Evolutionary conservation across 345 rosid species (phyloP).

Genomic region (Lepidium aucheri): DNA sequence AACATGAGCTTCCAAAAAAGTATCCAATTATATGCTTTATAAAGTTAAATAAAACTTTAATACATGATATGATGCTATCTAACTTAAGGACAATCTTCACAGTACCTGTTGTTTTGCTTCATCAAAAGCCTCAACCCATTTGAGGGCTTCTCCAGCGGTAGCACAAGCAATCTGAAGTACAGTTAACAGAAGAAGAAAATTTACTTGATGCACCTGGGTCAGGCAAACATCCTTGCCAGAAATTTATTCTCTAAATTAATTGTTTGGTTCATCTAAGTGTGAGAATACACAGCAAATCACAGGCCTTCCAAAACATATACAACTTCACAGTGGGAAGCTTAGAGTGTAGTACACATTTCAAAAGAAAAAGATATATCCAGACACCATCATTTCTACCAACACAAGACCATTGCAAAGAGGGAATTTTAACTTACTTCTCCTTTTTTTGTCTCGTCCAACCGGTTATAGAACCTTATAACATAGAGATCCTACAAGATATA

Average conservation of each 20-base stretch:
- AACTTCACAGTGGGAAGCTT: background rate
- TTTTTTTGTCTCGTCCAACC: conserved; percentile 76
- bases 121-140: conserved; percentile 96
- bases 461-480: conserved; percentile 59
- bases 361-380: background rate
- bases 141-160: conserved; percentile 74
- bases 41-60: background rate
- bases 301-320: background rate
- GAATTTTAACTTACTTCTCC: conserved; percentile 67
- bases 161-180: conserved; percentile 85
- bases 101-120: conserved; percentile 94
- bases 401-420: conserved; percentile 2
- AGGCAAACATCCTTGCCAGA: background rate
- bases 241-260: background rate
- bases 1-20: background rate
- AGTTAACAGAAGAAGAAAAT: conserved; percentile 6
- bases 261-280: background rate
- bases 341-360: background rate
- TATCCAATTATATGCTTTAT: background rate
- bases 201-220: background rate
- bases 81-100: conserved; percentile 1
- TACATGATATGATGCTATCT: background rate
- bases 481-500: conserved; percentile 61
- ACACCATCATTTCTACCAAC: background rate
- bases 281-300: background rate